Evolutionary conservation across 805 yeast species (phyloP), one percentile per base, ranked within the genome.

Genomic region (Komagataella mondaviorum): DNA sequence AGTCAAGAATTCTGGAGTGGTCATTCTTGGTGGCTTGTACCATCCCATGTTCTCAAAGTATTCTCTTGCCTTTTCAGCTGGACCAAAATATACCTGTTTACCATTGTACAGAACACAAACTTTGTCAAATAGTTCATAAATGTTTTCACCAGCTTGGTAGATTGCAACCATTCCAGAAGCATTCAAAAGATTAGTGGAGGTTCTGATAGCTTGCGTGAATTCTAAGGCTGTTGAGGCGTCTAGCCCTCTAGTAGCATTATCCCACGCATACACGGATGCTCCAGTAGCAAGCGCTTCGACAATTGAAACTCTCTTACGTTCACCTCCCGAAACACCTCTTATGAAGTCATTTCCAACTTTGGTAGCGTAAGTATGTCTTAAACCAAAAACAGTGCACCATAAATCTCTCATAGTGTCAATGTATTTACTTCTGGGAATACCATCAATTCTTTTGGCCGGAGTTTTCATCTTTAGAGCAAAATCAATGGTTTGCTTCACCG

Each of bases 291-390:
- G 71, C 2, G 78, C 84, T 63, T 81, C 87, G 3, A 83, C 86
- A 57, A 81, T 75, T 3, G 85, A 79, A 22, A 81, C 85, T 68
- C 87, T 77, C 66, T 81, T 81, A 58, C 87, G 69, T 67, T 81
- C 85, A 66, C 87, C 87, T 60, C 87, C 87, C 43, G 85, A 80
- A 48, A 81, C 79, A 64, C 87, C 87, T 63, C 85, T 72, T 16
- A 81, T 78, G 52, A 75, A 77, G 62, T 81, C 86, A 57, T 77
- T 75, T 61, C 87, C 87, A 50, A 81, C 86, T 49, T 78, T 71
- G 18, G 88, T 81, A 55, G 78, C 70, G 54, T 75, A 71, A 10
- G 83, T 79, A 62, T 81, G 85, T 48, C 74, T 70, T 56, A 80
- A 66, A 53, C 84, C 85, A 59, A 72, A 77, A 17, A 77, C 71